phyloP scores from a whole-genome alignment of 2,329 filamentous ascomycete genomes.

The Ascochyta pisi region DNA sequence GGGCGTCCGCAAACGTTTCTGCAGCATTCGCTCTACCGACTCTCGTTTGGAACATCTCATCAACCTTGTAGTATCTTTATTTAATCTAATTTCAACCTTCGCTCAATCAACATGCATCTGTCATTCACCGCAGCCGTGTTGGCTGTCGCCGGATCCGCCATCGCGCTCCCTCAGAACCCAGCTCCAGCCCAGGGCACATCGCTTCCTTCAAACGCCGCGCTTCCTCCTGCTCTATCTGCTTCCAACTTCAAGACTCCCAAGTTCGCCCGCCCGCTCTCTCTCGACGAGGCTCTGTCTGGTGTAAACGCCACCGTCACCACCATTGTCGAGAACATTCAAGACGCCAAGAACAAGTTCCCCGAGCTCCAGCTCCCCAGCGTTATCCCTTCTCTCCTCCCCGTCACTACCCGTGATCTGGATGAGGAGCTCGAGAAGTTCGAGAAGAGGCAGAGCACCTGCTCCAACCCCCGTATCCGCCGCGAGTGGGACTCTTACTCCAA shows the following conservation, averaged over 20 bases:
- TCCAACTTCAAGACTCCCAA: conserved; percentile 21
- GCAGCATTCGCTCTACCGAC: conserved; percentile 18
- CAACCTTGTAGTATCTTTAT: conserved; percentile 9
- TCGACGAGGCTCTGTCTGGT: conserved; percentile 15
- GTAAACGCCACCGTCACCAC: conserved; percentile 26
- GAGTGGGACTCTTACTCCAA: conserved; percentile 42
- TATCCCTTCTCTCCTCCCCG: neutral
- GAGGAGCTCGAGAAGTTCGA: conserved; percentile 19
- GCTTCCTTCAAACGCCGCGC: conserved; percentile 3
- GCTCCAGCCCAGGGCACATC: conserved; percentile 15
- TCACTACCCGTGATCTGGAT: conserved; percentile 9
- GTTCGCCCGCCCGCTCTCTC: conserved; percentile 21
- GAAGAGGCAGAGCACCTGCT: conserved; percentile 31
- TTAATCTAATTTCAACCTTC: conserved; percentile 17
- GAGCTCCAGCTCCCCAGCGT: conserved; percentile 15
- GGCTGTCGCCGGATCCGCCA: conserved; percentile 18
- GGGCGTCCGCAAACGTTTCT: conserved; percentile 13
- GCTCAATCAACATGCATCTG: conserved; percentile 17
- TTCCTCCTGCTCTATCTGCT: conserved; percentile 15
- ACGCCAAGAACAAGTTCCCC: conserved; percentile 18
- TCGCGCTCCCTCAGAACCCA: conserved; percentile 19
- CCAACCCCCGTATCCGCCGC: conserved; percentile 36
- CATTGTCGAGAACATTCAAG: conserved; percentile 20
- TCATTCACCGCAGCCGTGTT: conserved; percentile 16
- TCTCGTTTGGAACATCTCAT: conserved; percentile 15